Conservation (phyloP, 257 asterid species). For the Fraxinus anomala region DNA sequence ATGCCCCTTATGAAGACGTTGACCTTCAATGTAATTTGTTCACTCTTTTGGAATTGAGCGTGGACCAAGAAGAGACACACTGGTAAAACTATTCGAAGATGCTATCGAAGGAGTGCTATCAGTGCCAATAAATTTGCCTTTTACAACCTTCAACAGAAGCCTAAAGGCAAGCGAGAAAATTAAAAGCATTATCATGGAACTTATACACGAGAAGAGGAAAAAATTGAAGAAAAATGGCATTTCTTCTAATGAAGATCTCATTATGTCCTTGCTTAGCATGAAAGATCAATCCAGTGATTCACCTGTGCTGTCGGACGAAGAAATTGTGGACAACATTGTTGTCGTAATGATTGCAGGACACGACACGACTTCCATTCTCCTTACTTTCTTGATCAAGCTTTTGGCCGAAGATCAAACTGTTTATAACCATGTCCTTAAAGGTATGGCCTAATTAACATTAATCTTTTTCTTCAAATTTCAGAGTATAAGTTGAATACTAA, state of each 20-base stretch:
- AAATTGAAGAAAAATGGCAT: neutral
- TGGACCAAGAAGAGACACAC: slow-evolving; percentile 26
- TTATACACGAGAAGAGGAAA: slow-evolving; percentile 17
- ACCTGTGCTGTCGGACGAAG: slow-evolving; percentile 21
- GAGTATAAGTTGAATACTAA: neutral
- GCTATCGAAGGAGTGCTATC: slow-evolving; percentile 17
- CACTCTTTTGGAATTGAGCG: slow-evolving; percentile 27
- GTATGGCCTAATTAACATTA: neutral
- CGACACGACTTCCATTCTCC: slow-evolving; percentile 34
- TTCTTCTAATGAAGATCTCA: slow-evolving; percentile 20
- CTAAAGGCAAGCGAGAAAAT: slow-evolving; percentile 20
- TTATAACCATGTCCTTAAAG: slow-evolving; percentile 18
- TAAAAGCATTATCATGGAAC: slow-evolving; percentile 21
- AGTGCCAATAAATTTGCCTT: slow-evolving; percentile 26
- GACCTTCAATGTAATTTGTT: slow-evolving; percentile 29
- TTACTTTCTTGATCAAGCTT: slow-evolving; percentile 40
- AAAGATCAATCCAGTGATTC: slow-evolving; percentile 3
- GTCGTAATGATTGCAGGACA: slow-evolving; percentile 34
- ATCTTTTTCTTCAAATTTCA: neutral
- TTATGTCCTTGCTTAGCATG: slow-evolving; percentile 23
- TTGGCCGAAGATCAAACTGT: slow-evolving; percentile 30
- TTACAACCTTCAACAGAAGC: slow-evolving; percentile 22
- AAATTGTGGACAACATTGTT: slow-evolving; percentile 28
- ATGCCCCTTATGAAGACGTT: slow-evolving; percentile 30
- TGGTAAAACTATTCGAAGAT: slow-evolving; percentile 16